These are phyloP conservation scores for Claviceps sp. DNA, from an alignment of 2,329 filamentous ascomycete species.

Conservation along the genomic window DNA sequence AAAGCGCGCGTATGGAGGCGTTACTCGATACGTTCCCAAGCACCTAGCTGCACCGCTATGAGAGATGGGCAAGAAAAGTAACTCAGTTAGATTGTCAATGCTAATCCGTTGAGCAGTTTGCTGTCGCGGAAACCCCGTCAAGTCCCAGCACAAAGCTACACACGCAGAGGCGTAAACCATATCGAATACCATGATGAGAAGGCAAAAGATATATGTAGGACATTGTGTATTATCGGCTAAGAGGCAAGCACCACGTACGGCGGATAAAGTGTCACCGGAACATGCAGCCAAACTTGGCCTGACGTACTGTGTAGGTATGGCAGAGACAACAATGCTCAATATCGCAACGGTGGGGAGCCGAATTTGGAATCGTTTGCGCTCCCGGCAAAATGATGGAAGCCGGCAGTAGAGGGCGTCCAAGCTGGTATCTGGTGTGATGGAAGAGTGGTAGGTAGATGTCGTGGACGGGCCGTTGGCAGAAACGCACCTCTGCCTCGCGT, in stretches of 20 bases:
- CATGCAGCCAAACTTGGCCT: background rate
- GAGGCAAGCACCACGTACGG: conserved; percentile 1
- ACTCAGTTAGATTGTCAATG: background rate
- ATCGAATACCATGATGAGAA: background rate
- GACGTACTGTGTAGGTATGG: background rate
- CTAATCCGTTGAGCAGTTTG: background rate
- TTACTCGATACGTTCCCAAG: background rate
- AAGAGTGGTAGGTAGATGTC: background rate
- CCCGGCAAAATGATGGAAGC: background rate
- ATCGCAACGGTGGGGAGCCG: background rate
- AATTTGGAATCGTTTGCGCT: background rate
- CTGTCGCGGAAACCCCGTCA: background rate
- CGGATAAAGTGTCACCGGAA: background rate
- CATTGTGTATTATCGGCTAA: background rate
- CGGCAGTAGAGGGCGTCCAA: background rate
- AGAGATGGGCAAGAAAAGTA: background rate
- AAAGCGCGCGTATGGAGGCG: background rate
- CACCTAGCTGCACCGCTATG: background rate
- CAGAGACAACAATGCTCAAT: background rate
- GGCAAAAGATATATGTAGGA: background rate
- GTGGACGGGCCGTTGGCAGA: background rate
- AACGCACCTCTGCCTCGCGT: background rate
- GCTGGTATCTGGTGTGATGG: background rate
- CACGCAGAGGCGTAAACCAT: background rate
- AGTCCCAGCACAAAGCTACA: background rate